phyloP scores from a whole-genome alignment of 2,329 filamentous ascomycete genomes.

The Neofusicoccum umdonicola region DNA sequence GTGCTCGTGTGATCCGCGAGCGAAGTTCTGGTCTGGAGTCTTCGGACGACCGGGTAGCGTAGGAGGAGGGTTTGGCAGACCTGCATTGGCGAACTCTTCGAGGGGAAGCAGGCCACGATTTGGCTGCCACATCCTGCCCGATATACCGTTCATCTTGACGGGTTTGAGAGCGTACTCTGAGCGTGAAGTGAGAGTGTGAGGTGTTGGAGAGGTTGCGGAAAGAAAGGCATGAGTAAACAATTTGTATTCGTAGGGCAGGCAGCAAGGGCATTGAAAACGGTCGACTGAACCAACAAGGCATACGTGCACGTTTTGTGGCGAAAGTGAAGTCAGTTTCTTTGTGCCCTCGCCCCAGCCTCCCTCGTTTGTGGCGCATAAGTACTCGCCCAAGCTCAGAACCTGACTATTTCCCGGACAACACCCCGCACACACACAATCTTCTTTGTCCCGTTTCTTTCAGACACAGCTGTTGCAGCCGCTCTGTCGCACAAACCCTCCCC shows the following conservation, averaged over 20 bases:
- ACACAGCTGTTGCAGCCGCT: not conserved
- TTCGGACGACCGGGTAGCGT: not conserved
- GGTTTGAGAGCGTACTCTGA: not conserved
- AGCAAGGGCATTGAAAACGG: not conserved
- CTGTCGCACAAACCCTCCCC: not conserved
- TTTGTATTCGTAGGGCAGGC: not conserved
- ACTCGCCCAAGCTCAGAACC: not conserved
- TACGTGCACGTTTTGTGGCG: not conserved
- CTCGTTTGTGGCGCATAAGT: not conserved
- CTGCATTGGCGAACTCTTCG: not conserved
- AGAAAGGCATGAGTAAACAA: not conserved
- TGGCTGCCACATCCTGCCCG: not conserved
- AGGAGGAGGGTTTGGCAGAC: not conserved
- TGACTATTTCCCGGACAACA: not conserved
- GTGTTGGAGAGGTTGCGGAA: not conserved
- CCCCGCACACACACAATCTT: not conserved
- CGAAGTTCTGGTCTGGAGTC: no score
- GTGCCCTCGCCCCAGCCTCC: not conserved
- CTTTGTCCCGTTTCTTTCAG: not conserved
- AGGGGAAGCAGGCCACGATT: not conserved
- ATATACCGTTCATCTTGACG: not conserved
- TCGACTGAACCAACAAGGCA: no score
- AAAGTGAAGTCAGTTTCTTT: not conserved
- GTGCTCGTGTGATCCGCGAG: not conserved
- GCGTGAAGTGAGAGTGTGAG: not conserved